Evolutionary conservation across 345 rosid genomes (phyloP).

Genomic region (Hibiscus tridactylites): DNA sequence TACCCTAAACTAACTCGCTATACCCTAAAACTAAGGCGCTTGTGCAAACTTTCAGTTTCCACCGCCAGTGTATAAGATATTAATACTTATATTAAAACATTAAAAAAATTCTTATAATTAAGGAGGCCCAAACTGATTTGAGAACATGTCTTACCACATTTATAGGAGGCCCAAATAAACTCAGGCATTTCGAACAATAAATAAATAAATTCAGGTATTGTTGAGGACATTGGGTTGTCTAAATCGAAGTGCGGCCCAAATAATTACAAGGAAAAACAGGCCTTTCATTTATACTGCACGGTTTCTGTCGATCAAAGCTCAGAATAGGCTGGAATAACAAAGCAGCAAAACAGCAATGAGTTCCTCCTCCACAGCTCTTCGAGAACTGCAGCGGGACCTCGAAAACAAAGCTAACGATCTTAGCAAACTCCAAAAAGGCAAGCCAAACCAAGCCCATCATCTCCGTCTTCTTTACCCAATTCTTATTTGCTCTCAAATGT

Average conservation of each 20-base stretch:
- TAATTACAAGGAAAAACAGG: background rate
- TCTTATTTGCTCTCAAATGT: background rate
- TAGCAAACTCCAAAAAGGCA: constrained; percentile 79
- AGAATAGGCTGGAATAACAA: background rate
- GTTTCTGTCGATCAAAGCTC: background rate
- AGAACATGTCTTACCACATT: too few species aligned
- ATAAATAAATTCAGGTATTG: too few species aligned
- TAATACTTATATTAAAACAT: too few species aligned
- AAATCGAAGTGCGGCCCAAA: background rate
- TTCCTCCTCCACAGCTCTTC: constrained; percentile 59
- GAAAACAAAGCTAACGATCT: constrained; percentile 80
- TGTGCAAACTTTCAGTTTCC: too few species aligned
- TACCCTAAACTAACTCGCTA: too few species aligned
- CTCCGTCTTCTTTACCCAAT: background rate
- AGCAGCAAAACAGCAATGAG: constrained; percentile 33
- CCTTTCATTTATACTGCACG: background rate
- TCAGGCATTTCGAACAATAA: too few species aligned
- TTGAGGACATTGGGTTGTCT: background rate
- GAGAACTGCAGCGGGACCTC: constrained; percentile 74
- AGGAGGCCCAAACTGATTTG: too few species aligned
- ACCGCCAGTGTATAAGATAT: too few species aligned
- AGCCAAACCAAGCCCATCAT: background rate
- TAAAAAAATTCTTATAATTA: too few species aligned
- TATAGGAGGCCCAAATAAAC: too few species aligned
- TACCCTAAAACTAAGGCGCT: too few species aligned